Conservation (phyloP, 176 grass and related monocot genomes). For the Zoysia japonica region DNA sequence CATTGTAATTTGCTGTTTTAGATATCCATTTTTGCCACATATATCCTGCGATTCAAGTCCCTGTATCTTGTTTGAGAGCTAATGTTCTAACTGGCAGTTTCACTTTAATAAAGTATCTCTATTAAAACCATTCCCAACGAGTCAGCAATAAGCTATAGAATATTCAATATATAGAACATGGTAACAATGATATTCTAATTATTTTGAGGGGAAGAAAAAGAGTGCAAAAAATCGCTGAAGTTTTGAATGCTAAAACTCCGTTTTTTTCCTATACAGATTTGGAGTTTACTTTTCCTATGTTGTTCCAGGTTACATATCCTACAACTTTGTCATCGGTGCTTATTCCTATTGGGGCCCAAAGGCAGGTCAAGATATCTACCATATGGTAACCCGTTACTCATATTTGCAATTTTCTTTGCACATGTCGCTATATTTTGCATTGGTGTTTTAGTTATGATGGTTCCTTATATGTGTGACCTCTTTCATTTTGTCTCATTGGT, state of each 20-base stretch:
- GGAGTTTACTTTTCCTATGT: slow-evolving; percentile 19
- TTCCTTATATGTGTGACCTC: too few relatives aligned
- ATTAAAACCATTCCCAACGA: background rate
- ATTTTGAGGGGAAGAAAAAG: too few relatives aligned
- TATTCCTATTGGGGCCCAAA: slow-evolving; percentile 99
- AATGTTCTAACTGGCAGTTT: too few relatives aligned
- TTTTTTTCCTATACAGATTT: background rate
- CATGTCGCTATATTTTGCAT: background rate
- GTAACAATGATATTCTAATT: too few relatives aligned
- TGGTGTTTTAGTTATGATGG: too few relatives aligned
- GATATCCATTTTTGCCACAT: slow-evolving; percentile 25
- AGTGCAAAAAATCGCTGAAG: too few relatives aligned
- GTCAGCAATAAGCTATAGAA: background rate
- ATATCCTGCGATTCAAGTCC: slow-evolving; percentile 10
- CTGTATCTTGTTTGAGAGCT: background rate
- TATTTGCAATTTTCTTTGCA: too few relatives aligned
- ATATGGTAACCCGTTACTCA: slow-evolving; percentile 54
- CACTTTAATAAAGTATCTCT: background rate
- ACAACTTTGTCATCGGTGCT: slow-evolving; percentile 97
- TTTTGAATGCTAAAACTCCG: too few relatives aligned
- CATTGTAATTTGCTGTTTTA: background rate
- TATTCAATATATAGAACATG: background rate
- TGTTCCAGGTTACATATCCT: slow-evolving; percentile 81
- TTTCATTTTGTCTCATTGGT: too few relatives aligned
- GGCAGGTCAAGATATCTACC: slow-evolving; percentile 86